Base-by-base conservation (phyloP, 176 grass and related monocot genomes). In the Carex pumila region DNA sequence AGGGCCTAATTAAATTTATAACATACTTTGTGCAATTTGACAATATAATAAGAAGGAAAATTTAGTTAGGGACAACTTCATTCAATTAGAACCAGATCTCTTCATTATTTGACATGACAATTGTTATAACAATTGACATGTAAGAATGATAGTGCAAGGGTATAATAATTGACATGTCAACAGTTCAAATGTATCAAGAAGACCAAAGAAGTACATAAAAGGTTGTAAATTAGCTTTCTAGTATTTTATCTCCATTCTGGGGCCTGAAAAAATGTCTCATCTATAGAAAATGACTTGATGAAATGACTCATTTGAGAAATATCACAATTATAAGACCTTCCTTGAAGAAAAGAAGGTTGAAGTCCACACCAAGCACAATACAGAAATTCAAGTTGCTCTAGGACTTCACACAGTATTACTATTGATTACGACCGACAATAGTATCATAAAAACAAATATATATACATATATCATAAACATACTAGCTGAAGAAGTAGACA, bases 401-500 rank as follows among this genome's bases (percentile, higher is more conserved):
- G 12, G 47, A 53, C n/a, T 52, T 6, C 15, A 9, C 10, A 25
- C 18, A 74, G 18, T 74, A 52, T 45, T 75, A 29, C 41, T 6
- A 25, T 72, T 22, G 10, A 72, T 49, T 72, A 49, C 21, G n/a
- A 72, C 13, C 29, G 45, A 75, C 47, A 75, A 52, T 74, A 45
- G 29, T 52, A 52, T 50, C 45, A 21, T 73, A 73, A 43, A 21
- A 74, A 73, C 45, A 73, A 52, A 73, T 45, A 73, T 10, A 73
- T 47, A 15, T 7, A 14, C 10, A 54, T 30, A 54, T 18, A 74
- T 55, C 10, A 41, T 62, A 85, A 74, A 95, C 91, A 79, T 91
- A 91, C 91, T 84, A 7, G 87, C 87, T 78, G 86, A 73, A 3
- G 88, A 88, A 83, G 86, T 85, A 78, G 93, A 82, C 39, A 95